Percentiles rank a stretch among this genome's conserved stretches.
phyloP scores from a whole-genome alignment of 1,139 yeast species.

The Hyphopichia buzzinii region DNA sequence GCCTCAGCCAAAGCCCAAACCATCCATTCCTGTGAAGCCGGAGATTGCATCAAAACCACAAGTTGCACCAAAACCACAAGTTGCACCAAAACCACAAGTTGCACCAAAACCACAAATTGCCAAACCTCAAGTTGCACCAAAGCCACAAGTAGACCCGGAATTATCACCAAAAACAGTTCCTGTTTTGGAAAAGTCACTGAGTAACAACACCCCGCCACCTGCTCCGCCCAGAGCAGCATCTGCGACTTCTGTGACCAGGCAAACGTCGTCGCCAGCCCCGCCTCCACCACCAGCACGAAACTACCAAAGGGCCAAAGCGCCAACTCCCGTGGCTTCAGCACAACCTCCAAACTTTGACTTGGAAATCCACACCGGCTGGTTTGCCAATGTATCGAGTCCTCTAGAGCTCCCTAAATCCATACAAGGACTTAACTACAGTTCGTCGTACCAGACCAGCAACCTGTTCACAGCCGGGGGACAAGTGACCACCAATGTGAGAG shows the following conservation, averaged over 20 bases:
- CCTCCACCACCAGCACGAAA: conserved; percentile 40
- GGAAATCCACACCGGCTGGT: conserved; percentile 48
- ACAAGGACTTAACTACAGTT: conserved; percentile 33
- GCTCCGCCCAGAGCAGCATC: no score
- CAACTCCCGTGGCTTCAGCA: conserved; percentile 9
- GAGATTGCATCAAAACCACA: conserved; percentile 12
- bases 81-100: conserved; percentile 2
- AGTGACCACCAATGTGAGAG: conserved; percentile 15
- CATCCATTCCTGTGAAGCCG: conserved; percentile 17
- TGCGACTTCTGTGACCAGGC: background rate
- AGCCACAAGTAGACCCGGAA: no score
- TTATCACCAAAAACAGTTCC: no score
- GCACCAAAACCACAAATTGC: no score
- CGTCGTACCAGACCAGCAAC: conserved; percentile 23
- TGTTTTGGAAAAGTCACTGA: no score
- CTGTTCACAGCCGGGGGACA: conserved; percentile 10
- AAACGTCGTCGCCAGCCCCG: conserved; percentile 18
- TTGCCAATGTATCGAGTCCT: conserved; percentile 22
- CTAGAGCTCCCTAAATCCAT: conserved; percentile 35
- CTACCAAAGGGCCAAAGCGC: conserved; percentile 22
- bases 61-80: conserved; percentile 12
- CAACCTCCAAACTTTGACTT: conserved; percentile 39
- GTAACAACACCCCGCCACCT: no score
- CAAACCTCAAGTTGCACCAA: no score
- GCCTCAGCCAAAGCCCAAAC: conserved; percentile 11